Percentiles rank a stretch among this genome's conserved stretches.
Evolutionary conservation across 139 green algal species (phyloP).

Genomic region (Chlorella sp.): DNA sequence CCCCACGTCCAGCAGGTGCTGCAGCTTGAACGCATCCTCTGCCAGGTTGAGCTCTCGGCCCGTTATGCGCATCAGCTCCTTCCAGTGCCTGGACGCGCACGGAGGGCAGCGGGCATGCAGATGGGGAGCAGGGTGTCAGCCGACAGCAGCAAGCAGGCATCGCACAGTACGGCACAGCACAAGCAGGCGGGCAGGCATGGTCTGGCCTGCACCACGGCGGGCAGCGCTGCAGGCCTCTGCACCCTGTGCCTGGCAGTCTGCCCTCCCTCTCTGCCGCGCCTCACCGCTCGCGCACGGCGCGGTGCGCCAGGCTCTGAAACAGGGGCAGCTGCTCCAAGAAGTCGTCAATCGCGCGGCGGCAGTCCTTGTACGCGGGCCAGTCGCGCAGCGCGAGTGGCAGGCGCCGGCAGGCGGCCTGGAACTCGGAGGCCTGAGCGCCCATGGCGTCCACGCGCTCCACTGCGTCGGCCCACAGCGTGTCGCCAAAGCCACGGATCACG

Average conservation of each 20-base stretch:
- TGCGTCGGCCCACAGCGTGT: conserved; percentile 90
- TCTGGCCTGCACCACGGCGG: too few species aligned
- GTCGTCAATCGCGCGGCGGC: conserved; percentile 86
- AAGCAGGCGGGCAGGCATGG: too few species aligned
- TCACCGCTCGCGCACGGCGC: conserved; percentile 29
- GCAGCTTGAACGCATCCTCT: conserved; percentile 89
- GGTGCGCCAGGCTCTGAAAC: conserved; percentile 64
- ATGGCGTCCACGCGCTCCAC: conserved; percentile 89
- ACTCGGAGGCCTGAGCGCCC: conserved; percentile 47
- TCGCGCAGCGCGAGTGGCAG: conserved; percentile 87
- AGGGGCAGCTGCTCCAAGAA: conserved; percentile 91
- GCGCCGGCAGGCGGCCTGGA: conserved; percentile 77
- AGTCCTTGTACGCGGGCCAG: conserved; percentile 90
- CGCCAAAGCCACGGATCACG: conserved; percentile 86
- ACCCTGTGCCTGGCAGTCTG: too few species aligned
- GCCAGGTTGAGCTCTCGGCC: conserved; percentile 78
- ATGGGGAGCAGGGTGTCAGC: too few species aligned
- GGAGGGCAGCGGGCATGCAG: not conserved
- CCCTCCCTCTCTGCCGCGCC: too few species aligned
- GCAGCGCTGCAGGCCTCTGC: too few species aligned
- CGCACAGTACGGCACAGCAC: too few species aligned
- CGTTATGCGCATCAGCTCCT: conserved; percentile 79
- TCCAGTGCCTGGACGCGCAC: conserved; percentile 76
- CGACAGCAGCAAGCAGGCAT: too few species aligned
- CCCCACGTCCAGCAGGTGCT: conserved; percentile 85